phyloP scores from a whole-genome alignment of 192 early-diverging fungal genomes.

The Obelidium mucronatum region DNA sequence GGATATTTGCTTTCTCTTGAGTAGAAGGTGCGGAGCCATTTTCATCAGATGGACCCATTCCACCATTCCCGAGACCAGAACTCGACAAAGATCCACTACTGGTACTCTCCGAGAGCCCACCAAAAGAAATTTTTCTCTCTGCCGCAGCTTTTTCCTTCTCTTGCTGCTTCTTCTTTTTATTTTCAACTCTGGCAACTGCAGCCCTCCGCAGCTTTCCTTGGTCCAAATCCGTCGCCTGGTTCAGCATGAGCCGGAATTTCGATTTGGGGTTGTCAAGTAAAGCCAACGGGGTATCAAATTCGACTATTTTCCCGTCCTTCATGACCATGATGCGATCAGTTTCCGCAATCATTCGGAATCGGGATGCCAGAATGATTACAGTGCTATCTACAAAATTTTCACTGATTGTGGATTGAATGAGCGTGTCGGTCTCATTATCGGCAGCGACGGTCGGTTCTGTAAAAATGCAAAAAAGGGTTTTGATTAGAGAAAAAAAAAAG shows the following conservation, averaged over 20 bases:
- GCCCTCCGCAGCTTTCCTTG: constrained; percentile 23
- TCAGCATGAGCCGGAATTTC: constrained; percentile 39
- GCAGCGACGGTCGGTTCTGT: constrained; percentile 60
- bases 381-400: constrained; percentile 56
- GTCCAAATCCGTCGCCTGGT: constrained; percentile 41
- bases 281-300: constrained; percentile 57
- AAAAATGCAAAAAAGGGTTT: not conserved
- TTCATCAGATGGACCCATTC: too few species aligned
- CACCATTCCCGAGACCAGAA: too few species aligned
- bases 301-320: constrained; percentile 56
- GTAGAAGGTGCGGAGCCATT: too few species aligned
- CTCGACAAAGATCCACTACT: too few species aligned
- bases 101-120: too few species aligned
- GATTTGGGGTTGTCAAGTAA: constrained; percentile 51
- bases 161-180: not conserved
- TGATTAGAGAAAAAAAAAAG: not conserved
- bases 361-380: constrained; percentile 57
- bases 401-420: constrained; percentile 61
- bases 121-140: constrained; percentile 25
- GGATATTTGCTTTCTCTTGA: too few species aligned
- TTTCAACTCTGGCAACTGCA: constrained; percentile 29
- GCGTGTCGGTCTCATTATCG: constrained; percentile 56
- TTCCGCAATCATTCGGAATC: constrained; percentile 59
- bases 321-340: constrained; percentile 60
- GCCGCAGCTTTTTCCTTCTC: not conserved